Evolutionary conservation across 257 asterid species (phyloP).

Genomic region (Solanum virginianum): DNA sequence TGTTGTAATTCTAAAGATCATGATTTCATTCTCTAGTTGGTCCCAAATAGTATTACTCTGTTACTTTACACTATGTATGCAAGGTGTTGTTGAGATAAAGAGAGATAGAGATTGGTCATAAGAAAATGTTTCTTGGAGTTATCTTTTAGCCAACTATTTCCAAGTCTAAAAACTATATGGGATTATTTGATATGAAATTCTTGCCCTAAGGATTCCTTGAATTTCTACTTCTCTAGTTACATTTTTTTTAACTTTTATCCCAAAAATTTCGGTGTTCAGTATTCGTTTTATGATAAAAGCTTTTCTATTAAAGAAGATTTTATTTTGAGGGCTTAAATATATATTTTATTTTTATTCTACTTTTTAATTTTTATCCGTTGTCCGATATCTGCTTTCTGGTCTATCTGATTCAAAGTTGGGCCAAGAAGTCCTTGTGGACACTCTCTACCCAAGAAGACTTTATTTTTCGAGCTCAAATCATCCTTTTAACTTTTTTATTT

Average conservation of each 20-base stretch:
- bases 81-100: background rate
- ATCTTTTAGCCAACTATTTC: background rate
- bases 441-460: background rate
- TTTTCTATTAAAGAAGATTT: background rate
- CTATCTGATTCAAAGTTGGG: too few species aligned
- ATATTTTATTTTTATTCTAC: background rate
- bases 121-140: background rate
- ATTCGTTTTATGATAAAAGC: background rate
- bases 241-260: background rate
- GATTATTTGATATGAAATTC: background rate
- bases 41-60: background rate
- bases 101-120: constrained; percentile 1
- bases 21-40: background rate
- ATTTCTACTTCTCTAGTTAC: background rate
- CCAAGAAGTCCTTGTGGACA: background rate
- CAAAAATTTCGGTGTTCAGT: background rate
- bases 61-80: background rate
- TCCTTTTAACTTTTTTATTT: background rate
- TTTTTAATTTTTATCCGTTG: accelerated
- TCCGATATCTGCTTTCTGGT: background rate
- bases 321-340: background rate
- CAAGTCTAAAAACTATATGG: background rate
- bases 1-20: background rate
- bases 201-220: background rate
- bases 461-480: background rate